Evolutionary conservation across 192 early-diverging fungal species (phyloP), one percentile per base, ranked within the genome.

Genomic region (Coemansia sp.): DNA sequence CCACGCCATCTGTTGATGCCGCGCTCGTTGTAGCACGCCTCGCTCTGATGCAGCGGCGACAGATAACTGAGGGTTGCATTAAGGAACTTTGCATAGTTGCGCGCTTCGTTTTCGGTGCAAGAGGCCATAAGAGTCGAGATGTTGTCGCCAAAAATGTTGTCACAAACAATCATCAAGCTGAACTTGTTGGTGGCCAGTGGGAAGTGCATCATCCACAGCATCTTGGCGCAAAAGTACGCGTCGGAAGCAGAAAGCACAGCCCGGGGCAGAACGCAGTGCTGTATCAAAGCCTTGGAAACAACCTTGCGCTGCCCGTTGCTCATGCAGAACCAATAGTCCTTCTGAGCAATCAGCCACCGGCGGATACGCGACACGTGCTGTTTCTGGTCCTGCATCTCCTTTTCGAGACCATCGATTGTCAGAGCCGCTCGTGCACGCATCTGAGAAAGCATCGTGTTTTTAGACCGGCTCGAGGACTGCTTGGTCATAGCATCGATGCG

Each of bases 251-350:
- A 82, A 11, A 76, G 61, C 57, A 82, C 67, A 29, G 71, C 71
- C 4, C 79, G 56, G 11, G 79, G 79, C 25, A 76, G 38, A 38
- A 82, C 57, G 56, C 79, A 82, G 62, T 73, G 70, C 67, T 82
- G 71, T 28, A 82, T 56, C 50, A 82, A 67, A 3, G 79, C 73
- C 38, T 76, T 68, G 4, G 68, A 57, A 11, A 66, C 52, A 48
- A 33, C 30, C 71, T 68, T 67, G 48, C 73, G 69, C 63, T 76
- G 73, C 61, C 70, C 74, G 17, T 57, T 65, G 18, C 72, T 72
- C 78, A 80, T 75, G 52, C 72, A 75, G 63, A 80, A 80, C 78
- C 78, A 80, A 52, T 75, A 80, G 69, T 80, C 78, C 67, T 80
- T 80, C 22, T 80, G 78, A 31, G 66, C 69, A 36, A 72, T 80